Evolutionary conservation across 129 eudicot genomes (phyloP).

Genomic region (Cynara cardunculus): DNA sequence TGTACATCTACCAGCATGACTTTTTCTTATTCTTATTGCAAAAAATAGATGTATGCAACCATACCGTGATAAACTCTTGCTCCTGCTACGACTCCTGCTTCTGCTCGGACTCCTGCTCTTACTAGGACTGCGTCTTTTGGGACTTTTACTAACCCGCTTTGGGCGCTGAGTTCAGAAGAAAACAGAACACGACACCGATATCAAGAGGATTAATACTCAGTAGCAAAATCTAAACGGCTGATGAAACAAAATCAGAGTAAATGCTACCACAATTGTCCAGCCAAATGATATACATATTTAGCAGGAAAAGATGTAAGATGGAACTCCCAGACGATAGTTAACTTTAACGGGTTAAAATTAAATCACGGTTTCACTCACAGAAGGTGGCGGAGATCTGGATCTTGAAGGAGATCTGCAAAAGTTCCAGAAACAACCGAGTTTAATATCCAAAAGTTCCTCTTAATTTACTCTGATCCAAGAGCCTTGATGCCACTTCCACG

Average conservation of each 20-base stretch:
- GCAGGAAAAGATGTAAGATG: not conserved
- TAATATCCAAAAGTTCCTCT: slow-evolving; percentile 79
- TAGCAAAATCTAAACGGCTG: not conserved
- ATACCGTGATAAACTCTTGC: slow-evolving; percentile 76
- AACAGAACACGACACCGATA: slow-evolving; percentile 18
- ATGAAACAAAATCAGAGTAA: not conserved
- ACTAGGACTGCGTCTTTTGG: slow-evolving; percentile 49
- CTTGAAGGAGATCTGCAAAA: slow-evolving; percentile 99
- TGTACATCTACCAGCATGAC: not conserved
- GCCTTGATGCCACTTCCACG: slow-evolving; percentile 81
- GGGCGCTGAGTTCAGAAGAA: slow-evolving; percentile 36
- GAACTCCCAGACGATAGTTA: not conserved
- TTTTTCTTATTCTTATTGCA: not conserved
- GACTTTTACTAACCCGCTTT: slow-evolving; percentile 70
- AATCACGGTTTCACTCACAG: slow-evolving; percentile 62
- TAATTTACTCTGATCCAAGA: slow-evolving; percentile 70
- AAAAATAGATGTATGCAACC: not conserved
- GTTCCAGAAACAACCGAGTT: slow-evolving; percentile 89
- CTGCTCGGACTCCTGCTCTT: slow-evolving; percentile 55
- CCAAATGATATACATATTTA: not conserved
- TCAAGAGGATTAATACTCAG: not conserved
- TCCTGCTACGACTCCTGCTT: slow-evolving; percentile 60
- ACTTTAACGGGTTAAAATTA: not conserved
- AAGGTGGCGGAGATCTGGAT: slow-evolving; percentile 84
- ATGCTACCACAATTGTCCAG: not conserved